A percentile compares a stretch with the other conserved stretches of the same genome.
phyloP scores from a whole-genome alignment of 2,329 filamentous ascomycete genomes.

The Paracorniculantispora psalliotae region DNA sequence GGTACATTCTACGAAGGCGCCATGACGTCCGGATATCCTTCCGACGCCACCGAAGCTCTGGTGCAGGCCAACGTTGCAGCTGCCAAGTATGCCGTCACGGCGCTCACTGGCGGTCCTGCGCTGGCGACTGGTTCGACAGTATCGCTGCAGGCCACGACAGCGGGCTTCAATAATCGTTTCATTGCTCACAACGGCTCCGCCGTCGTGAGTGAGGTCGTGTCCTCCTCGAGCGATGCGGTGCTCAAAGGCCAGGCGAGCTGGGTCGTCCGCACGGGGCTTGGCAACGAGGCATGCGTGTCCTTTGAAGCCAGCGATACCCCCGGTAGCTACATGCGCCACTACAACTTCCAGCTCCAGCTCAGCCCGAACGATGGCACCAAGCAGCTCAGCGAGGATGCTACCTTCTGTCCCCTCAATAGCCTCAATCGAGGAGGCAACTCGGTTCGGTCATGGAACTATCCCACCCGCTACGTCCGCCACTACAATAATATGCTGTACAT shows the following conservation, averaged over 20 bases:
- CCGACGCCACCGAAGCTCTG: conserved; percentile 51
- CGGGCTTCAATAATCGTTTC: conserved; percentile 51
- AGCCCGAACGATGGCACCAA: conserved; percentile 47
- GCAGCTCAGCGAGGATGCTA: conserved; percentile 55
- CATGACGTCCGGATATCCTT: conserved; percentile 58
- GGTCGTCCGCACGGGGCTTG: conserved; percentile 50
- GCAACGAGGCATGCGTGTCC: conserved; percentile 49
- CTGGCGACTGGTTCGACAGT: conserved; percentile 46
- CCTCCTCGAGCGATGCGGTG: conserved; percentile 34
- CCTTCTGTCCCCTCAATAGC: conserved; percentile 52
- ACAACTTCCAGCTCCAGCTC: conserved; percentile 45
- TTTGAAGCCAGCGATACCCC: conserved; percentile 56
- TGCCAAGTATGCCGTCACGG: conserved; percentile 47
- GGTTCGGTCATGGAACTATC: conserved; percentile 53
- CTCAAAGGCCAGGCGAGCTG: conserved; percentile 51
- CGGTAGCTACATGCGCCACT: conserved; percentile 55
- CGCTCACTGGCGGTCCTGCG: conserved; percentile 42
- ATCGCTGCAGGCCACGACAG: conserved; percentile 49
- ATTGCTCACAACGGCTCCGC: conserved; percentile 40
- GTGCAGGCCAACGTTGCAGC: conserved; percentile 58
- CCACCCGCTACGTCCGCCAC: conserved; percentile 53
- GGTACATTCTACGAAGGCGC: conserved; percentile 62
- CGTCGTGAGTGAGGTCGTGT: conserved; percentile 51
- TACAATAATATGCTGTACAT: conserved; percentile 35
- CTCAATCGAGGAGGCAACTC: conserved; percentile 49